phyloP scores from a whole-genome alignment of 106 monocot genomes.

The Allium sativum region DNA sequence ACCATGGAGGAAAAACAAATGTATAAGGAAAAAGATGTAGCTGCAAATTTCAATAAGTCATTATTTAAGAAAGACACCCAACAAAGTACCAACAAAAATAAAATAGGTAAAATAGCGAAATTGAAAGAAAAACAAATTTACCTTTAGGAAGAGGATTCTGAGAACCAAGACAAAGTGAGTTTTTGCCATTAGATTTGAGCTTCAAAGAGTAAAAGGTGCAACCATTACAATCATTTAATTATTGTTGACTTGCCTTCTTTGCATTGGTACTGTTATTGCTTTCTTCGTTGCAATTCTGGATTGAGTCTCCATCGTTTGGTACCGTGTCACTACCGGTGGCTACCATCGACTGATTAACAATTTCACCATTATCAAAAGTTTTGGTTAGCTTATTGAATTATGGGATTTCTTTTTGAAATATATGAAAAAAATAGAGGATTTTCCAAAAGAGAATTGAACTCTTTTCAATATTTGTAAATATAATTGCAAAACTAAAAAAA shows the following conservation, averaged over 20 bases:
- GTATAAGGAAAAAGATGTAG: neutral
- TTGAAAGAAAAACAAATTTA: conserved; percentile 2
- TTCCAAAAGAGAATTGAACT: no score
- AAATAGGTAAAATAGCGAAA: neutral
- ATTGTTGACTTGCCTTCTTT: neutral
- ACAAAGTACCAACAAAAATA: no score
- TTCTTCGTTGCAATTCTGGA: neutral
- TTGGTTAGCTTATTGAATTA: no score
- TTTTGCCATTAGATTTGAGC: conserved; percentile 37
- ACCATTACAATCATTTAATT: conserved; percentile 81
- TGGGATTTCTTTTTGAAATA: no score
- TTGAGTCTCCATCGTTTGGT: neutral
- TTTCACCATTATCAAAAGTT: no score
- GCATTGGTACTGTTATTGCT: neutral
- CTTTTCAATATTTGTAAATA: no score
- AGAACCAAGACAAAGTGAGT: conserved; percentile 66
- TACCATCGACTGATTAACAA: neutral
- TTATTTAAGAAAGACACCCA: neutral
- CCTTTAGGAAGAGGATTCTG: conserved; percentile 55
- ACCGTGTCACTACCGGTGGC: neutral
- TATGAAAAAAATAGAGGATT: no score
- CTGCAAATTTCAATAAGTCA: neutral
- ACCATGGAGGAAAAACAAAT: neutral
- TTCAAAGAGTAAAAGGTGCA: conserved; percentile 73
- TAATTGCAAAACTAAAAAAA: no score